phyloP scores from a whole-genome alignment of 2,329 filamentous ascomycete species.

The Apiospora marii region DNA sequence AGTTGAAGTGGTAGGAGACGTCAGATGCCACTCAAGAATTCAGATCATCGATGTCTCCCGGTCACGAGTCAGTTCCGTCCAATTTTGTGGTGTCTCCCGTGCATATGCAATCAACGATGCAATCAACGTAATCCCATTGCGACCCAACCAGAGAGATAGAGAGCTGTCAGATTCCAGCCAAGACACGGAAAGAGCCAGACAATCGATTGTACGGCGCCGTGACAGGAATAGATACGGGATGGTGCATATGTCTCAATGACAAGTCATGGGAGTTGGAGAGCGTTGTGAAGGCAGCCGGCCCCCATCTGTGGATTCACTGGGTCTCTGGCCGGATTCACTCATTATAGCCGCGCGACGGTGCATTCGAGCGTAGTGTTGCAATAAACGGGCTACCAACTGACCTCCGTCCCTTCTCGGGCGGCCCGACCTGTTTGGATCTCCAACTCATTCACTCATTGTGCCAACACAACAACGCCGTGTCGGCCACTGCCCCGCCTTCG shows the following conservation, averaged over 20 bases:
- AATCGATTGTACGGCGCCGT: not conserved
- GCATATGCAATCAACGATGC: conserved; percentile 6
- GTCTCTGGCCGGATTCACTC: not conserved
- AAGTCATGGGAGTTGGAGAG: not conserved
- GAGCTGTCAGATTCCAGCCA: not conserved
- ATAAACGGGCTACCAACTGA: not conserved
- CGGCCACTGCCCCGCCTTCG: not conserved
- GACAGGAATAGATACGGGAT: not conserved
- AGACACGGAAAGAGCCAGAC: not conserved
- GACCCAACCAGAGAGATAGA: not conserved
- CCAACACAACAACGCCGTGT: not conserved
- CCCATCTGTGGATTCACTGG: not conserved
- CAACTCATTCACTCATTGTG: not conserved
- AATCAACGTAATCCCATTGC: not conserved
- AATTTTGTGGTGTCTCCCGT: not conserved
- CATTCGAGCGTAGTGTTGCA: not conserved
- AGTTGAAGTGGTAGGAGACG: not conserved
- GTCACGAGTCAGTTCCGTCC: not conserved
- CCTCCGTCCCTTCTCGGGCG: not conserved
- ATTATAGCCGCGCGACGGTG: not conserved
- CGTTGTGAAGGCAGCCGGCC: not conserved
- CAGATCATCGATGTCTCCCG: not conserved
- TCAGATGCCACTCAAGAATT: not conserved
- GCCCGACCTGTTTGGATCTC: not conserved
- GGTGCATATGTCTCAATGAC: not conserved